Evolutionary conservation across 805 yeast genomes (phyloP), one percentile per base, ranked within the genome.

Genomic region (Candida insectalens): DNA sequence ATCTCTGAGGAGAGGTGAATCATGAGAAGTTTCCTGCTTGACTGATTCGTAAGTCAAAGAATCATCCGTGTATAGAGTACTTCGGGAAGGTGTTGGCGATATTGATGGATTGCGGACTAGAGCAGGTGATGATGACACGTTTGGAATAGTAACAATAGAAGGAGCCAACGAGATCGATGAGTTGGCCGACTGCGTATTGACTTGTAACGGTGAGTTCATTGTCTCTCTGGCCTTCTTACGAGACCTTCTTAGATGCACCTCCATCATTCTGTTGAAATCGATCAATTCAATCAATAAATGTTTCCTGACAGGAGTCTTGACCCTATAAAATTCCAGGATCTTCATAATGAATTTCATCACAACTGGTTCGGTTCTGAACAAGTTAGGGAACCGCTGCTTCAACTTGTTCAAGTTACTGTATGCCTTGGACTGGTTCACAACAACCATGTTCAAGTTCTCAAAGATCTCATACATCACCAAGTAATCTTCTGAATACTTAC

Each of bases 241-340:
- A 36, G 70, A 74, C 32, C 65, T 57, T 47, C 60, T 65, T 23
- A 73, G 62, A 33, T 76, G 43, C 9, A 55, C 54, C 38, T 76
- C 83, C 50, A 80, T 55, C 29, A 75, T 59, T 21, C 60, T 60
- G 9, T 67, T 61, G 41, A 69, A 68, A 35, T 72, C 69, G 42
- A 83, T 72, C 34, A 81, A 57, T 28, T 77, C 88, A 45, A 78
- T 68, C 12, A 85, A 59, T 10, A 55, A 32, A 47, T 76, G 79
- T 41, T 73, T 65, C 25, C 94, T 60, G 14, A 73, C 74, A 4
- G 72, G 71, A 34, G 71, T 74, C 42, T 77, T 71, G 53, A 74
- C 82, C 31, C 66, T 68, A 63, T 57, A 85, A 51, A 53, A 62
- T 43, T 64, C 81, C 66, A 65, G 66, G 46, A 62, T 65, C 35